These are phyloP conservation scores for Leccinum fallax DNA, from an alignment of 1,284 basidiomycete genomes.

Conservation along the genomic window DNA sequence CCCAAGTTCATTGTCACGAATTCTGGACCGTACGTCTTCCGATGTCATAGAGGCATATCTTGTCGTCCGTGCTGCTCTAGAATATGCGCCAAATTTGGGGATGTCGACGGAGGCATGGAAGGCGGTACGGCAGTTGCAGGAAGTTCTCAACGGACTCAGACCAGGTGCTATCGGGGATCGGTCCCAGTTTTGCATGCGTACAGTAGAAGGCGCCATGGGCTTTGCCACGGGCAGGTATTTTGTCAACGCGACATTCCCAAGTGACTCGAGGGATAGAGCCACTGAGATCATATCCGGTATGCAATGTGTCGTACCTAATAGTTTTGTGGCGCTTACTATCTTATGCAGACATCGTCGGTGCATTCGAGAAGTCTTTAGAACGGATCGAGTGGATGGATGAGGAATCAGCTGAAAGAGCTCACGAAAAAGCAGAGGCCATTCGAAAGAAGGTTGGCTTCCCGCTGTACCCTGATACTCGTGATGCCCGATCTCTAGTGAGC, in stretches of 20 bases:
- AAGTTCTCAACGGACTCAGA: slow-evolving; percentile 82
- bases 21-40: slow-evolving; percentile 70
- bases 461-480: slow-evolving; percentile 77
- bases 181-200: slow-evolving; percentile 70
- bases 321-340: slow-evolving; percentile 1
- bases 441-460: slow-evolving; percentile 91
- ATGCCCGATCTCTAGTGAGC: slow-evolving; percentile 66
- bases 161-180: slow-evolving; percentile 86
- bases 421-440: slow-evolving; percentile 85
- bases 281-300: slow-evolving; percentile 82
- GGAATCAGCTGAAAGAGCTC: slow-evolving; percentile 79
- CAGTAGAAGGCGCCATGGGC: slow-evolving; percentile 67
- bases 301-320: slow-evolving; percentile 11
- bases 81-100: slow-evolving; percentile 71
- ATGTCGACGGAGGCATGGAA: slow-evolving; percentile 75
- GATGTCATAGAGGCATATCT: slow-evolving; percentile 89
- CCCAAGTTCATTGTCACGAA: slow-evolving; percentile 63
- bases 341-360: slow-evolving; percentile 69
- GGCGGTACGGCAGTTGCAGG: slow-evolving; percentile 68
- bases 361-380: slow-evolving; percentile 82
- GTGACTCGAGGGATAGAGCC: slow-evolving; percentile 79
- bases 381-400: slow-evolving; percentile 92
- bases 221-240: slow-evolving; percentile 83
- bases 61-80: slow-evolving; percentile 66
- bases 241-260: slow-evolving; percentile 85